Base-by-base conservation (phyloP, 2,329 filamentous ascomycete genomes). In the Hawksworthiomyces lignivorus region DNA sequence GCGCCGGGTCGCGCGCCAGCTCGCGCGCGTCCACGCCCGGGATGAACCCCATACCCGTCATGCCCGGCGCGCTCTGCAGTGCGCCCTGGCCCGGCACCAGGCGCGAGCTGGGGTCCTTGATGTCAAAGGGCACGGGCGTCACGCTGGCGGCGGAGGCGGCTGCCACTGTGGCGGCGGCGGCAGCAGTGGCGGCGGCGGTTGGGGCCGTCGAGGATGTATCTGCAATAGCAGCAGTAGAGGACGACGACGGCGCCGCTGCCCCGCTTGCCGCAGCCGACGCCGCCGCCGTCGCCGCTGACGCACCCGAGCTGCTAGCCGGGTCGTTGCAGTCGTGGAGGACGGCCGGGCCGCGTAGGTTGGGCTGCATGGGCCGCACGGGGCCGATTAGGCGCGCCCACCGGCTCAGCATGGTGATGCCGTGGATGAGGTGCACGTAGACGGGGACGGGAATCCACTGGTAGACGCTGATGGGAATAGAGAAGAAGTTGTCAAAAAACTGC, bases 351-450 rank as follows among this genome's bases (percentile, higher is more conserved):
- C 40, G 27, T 8, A 24, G 24, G 20, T 24, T 26, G 24, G 38
- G 36, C 24, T 7, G 19, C n/a, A 19, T 27, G 11, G 18, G 36
- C 31, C 35, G 39, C 4, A 38, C 17, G 2, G 48, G 47, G 1
- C 62, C 62, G 0, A 67, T 58, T 0, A 73, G 58, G 32, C 69
- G 70, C 5, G 68, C 65, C 70, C 70, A 75, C 7, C 71, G 62
- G 2, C 68, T 64, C 1, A 75, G 59, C 62, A 73, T 70, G 5
- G 62, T 68, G 31, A 72, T 55, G n/a, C 63, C 66, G 39, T 73
- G 71, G 4, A 74, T 63, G 0, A 75, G 55, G 40, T 75, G 68
- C 1, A 64, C 55, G 26, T 62, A 68, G 0, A 64, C 51, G 0
- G 65, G 57, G 8, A 73, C 65, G 0, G 73, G 69, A 19, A 73